phyloP scores from a whole-genome alignment of 1,284 basidiomycete species.

The Cryptococcus sp. region DNA sequence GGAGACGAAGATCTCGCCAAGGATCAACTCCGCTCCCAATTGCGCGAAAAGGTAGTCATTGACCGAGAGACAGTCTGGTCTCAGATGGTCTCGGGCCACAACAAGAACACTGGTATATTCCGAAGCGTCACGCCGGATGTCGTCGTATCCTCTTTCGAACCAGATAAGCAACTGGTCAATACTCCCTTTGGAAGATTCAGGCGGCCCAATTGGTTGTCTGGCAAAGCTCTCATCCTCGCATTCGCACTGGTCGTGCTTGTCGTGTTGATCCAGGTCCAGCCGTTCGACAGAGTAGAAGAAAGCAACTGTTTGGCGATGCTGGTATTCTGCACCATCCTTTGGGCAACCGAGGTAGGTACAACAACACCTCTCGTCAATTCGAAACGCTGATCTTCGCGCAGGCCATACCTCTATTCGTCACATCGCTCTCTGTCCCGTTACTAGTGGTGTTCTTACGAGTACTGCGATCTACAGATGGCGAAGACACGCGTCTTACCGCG shows the following conservation, averaged over 20 bases:
- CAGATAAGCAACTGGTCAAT: slow-evolving; percentile 52
- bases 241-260: slow-evolving; percentile 64
- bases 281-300: slow-evolving; percentile 71
- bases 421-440: slow-evolving; percentile 84
- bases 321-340: slow-evolving; percentile 87
- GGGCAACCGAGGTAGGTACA: slow-evolving; percentile 84
- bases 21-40: slow-evolving; percentile 81
- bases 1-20: slow-evolving; percentile 72
- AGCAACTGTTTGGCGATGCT: slow-evolving; percentile 91
- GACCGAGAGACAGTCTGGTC: slow-evolving; percentile 76
- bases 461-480: slow-evolving; percentile 67
- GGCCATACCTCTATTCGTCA: slow-evolving; percentile 96
- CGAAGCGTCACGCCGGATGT: slow-evolving; percentile 61
- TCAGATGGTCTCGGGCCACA: slow-evolving; percentile 74
- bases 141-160: slow-evolving; percentile 60
- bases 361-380: neutral
- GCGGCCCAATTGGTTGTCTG: slow-evolving; percentile 60
- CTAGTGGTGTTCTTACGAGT: slow-evolving; percentile 85
- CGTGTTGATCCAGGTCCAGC: slow-evolving; percentile 63
- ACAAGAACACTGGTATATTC: slow-evolving; percentile 69
- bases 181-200: slow-evolving; percentile 66
- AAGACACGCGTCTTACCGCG: slow-evolving; percentile 62
- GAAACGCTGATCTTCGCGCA: neutral
- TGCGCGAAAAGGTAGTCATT: slow-evolving; percentile 72
- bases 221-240: slow-evolving; percentile 64